A percentile compares a stretch with the other conserved stretches of the same genome.
These are phyloP conservation scores for Arabidopsis lyrata DNA, from an alignment of 441 rosid genomes.

Conservation along the genomic window DNA sequence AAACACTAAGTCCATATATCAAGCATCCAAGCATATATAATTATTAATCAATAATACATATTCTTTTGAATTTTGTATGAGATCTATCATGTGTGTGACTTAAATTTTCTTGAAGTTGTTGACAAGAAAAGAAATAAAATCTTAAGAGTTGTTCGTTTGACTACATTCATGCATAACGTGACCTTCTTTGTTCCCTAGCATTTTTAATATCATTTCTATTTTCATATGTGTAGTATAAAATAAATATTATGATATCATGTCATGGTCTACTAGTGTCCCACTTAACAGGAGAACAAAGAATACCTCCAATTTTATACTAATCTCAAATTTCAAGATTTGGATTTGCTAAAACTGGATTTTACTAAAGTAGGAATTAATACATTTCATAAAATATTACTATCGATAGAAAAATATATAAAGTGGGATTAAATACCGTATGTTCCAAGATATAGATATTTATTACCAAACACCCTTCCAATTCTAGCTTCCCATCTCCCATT, in stretches of 20 bases:
- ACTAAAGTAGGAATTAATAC: constrained; percentile 3
- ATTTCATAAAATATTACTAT: constrained; percentile 18
- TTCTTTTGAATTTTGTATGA: constrained; percentile 18
- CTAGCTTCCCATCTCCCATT: constrained; percentile 98
- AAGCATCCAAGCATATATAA: background rate
- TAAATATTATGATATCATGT: background rate
- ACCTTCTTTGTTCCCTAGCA: constrained; percentile 19
- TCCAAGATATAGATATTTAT: constrained; percentile 90
- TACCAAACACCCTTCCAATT: constrained; percentile 92
- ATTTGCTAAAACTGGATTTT: background rate
- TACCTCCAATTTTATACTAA: background rate
- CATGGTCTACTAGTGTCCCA: constrained; percentile 17
- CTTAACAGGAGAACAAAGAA: background rate
- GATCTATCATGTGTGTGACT: constrained; percentile 43
- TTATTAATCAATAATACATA: constrained; percentile 1
- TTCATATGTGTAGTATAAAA: background rate
- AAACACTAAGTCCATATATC: constrained; percentile 7
- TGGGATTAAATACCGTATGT: constrained; percentile 62
- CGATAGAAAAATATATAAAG: constrained; percentile 4
- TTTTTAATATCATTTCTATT: background rate
- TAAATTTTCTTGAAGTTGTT: constrained; percentile 42
- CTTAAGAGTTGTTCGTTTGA: constrained; percentile 30
- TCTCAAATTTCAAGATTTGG: constrained; percentile 7
- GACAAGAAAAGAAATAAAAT: constrained; percentile 2
- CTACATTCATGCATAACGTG: constrained; percentile 27